Base-by-base conservation (phyloP, 176 grass and related monocot genomes). In the Chrysopogon serrulatus region DNA sequence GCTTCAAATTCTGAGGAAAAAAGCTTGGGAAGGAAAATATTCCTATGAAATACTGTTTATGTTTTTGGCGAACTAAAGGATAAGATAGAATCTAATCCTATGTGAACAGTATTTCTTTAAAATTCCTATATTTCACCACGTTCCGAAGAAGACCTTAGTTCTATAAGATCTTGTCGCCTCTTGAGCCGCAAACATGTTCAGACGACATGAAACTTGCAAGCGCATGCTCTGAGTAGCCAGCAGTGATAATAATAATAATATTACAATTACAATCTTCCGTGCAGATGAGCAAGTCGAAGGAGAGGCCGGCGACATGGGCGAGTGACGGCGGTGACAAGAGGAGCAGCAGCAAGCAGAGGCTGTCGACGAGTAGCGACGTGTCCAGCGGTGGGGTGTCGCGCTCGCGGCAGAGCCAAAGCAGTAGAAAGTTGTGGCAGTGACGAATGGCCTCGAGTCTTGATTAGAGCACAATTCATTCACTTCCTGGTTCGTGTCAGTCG, bases 281-380 rank as follows among this genome's bases (percentile, higher is more conserved):
- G 71, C 71, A 74, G 71, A 45, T 74, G 45, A 35, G 45, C 45
- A 19, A 53, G 71, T 34, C 71, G 71, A 53, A 53, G 71, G 28
- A 51, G 44, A 34, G 1, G 45, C 45, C 10, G 27, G 44, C 71
- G 45, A 1, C 30, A 12, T 74, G 71, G 71, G 0, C 45, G 30
- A 11, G 26, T 2, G 70, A 73, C 35, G 53, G 40, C 16, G 68
- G 54, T 24, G 73, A 84, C 15, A 28, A 74, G 26, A 86, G 68
- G 24, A 68, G 67, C 14, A 34, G 70, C 4, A 54, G 81, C n/a
- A 91, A 81, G 75, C 76, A 84, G 36, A 80, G 66, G 69, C 15
- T 49, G 30, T 30, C 70, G 16, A 56, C 73, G 49, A 90, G 69
- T 41, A 37, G 74, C 28, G 76, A 77, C 30, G 84, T 76, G 10